Base-by-base conservation (phyloP, 1,284 basidiomycete genomes). In the Puccinia novopanici region DNA sequence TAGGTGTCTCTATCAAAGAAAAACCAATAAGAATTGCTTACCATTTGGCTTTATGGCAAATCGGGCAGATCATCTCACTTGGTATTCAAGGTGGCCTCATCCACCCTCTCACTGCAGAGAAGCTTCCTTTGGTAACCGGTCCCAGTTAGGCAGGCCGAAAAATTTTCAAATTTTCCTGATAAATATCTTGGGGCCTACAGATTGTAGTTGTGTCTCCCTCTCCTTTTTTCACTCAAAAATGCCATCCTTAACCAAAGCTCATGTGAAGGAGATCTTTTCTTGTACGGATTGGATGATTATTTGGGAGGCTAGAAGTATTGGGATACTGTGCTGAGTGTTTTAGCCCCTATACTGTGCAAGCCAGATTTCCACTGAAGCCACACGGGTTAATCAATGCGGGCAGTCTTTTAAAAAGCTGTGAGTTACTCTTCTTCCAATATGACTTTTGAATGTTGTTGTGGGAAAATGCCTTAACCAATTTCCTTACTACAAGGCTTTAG, bases 81-180 rank as follows among this genome's bases (percentile, higher is more conserved):
- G 89, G 90, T 2, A 88, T 89, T 4, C 89, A 90, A 24, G 86
- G 88, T 0, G 93, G 93, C 6, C 81, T 91, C 27, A 86, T 94
- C 3, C 89, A 89, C 84, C 88, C 89, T 48, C 84, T 92, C 5
- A 84, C 85, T 8, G 84, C 19, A 87, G 67, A 50, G 75, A 82
- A 10, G 84, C 89, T 37, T 88, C 89, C 72, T 92, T 93, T 84
- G 90, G 89, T 50, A 97, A 99, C 86, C 90, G 94, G 5, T 96
- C 95, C 85, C 95, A 96, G 83, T 89, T 98, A 0, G 97, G 96
- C 40, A 97, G 96, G 0, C 95, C 97, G 0, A 91, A 92, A n/a
- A 93, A 90, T 70, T 88, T 99, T 2, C 89, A 97, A 37, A 91
- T 92, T 82, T 98, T 98, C 88, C 90, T 90, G 81, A 88, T 90